Evolutionary conservation across 2,329 filamentous ascomycete genomes (phyloP).

Genomic region (Hypoxylon sp.): DNA sequence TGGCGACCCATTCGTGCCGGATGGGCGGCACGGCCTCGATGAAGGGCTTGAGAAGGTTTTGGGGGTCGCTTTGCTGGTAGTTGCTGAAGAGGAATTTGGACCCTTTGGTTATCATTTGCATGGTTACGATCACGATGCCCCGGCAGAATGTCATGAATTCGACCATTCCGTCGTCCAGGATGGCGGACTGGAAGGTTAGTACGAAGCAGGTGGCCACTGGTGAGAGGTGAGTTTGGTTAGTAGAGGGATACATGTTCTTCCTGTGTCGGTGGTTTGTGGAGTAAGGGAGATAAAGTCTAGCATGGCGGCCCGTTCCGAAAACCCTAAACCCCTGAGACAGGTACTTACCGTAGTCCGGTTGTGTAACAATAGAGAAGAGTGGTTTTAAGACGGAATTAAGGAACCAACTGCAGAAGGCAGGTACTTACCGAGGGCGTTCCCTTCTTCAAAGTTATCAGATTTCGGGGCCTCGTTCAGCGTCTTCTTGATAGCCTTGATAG

Average conservation of each 20-base stretch:
- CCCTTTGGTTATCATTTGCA: slow-evolving; percentile 66
- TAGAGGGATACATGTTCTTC: neutral
- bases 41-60: slow-evolving; percentile 59
- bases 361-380: neutral
- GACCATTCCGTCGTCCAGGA: slow-evolving; percentile 69
- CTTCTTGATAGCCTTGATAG: slow-evolving; percentile 72
- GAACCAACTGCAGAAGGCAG: neutral
- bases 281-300: neutral
- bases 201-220: slow-evolving; percentile 69
- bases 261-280: neutral
- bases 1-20: slow-evolving; percentile 60
- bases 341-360: neutral
- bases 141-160: slow-evolving; percentile 73
- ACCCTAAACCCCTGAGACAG: neutral
- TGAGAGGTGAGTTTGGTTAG: neutral
- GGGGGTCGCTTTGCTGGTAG: slow-evolving; percentile 58
- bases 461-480: slow-evolving; percentile 61
- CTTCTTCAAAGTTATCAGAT: slow-evolving; percentile 62
- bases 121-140: slow-evolving; percentile 67
- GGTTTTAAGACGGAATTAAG: neutral
- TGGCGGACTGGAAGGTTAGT: slow-evolving; percentile 70
- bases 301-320: neutral
- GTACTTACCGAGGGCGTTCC: slow-evolving; percentile 63
- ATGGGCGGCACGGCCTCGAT: slow-evolving; percentile 63
- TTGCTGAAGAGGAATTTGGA: slow-evolving; percentile 65